Base-by-base conservation (phyloP, 1,139 yeast species). In the Hyphopichia buzzinii region DNA sequence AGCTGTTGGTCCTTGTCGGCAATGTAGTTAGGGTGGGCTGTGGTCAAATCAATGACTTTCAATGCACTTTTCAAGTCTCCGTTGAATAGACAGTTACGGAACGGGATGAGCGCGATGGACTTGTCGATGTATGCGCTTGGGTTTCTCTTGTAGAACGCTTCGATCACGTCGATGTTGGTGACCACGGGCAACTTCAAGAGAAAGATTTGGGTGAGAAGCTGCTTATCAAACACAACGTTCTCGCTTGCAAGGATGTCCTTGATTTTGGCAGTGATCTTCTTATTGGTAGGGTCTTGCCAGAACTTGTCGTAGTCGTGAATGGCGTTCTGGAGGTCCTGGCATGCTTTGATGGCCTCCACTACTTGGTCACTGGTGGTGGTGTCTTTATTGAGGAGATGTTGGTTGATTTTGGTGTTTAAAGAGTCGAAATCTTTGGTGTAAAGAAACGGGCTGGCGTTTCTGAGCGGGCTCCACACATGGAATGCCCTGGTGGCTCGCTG, bases 51-150 rank as follows among this genome's bases (percentile, higher is more conserved):
- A 22, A 85, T 67, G 29, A 83, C 55, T 34, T 67, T 68, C 29
- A 84, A 58, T 0, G 89, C 86, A 31, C 66, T 66, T 26, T 69
- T 64, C 40, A 82, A 68, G 38, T 83, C 81, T 2, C 80, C 85
- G 42, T 76, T 69, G 58, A 72, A 81, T 1, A 84, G 58, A 5
- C 81, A 68, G 30, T 70, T 57, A 15, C 92, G 62, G 41, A 84
- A 75, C 1, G 90, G 84, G 17, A 84, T 72, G 58, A 82, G 62
- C 2, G 84, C 81, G 3, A 68, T 54, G 0, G 64, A 60, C 37
- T 64, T 64, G 11, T 72, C 68, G 3, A 83, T 63, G 21, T 45
- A 48, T 0, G 48, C 46, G 0, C 44, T 38, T 0, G 74, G 67
- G 38, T 70, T 61, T 31, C 59, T 55, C 25, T 49, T 38, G 48